A percentile compares a stretch with the other conserved stretches of the same genome.
phyloP scores from a whole-genome alignment of 2,329 filamentous ascomycete species.

The Neonectria sp. region DNA sequence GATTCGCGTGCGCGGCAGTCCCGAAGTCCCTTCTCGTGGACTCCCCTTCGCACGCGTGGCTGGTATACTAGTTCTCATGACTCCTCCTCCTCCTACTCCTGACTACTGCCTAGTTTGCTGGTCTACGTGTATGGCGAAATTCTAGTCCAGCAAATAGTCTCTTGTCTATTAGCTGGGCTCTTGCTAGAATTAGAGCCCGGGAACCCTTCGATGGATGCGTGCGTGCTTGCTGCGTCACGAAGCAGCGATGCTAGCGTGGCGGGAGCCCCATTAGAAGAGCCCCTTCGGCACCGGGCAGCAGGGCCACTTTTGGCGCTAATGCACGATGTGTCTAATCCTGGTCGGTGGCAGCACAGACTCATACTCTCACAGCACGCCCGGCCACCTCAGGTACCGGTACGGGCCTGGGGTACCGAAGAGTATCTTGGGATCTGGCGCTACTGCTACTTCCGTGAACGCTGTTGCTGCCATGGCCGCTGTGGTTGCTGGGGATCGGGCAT shows the following conservation, averaged over 20 bases:
- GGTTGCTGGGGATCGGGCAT: slow-evolving; percentile 12
- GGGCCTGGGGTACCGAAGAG: slow-evolving; percentile 32
- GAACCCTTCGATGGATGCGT: slow-evolving; percentile 12
- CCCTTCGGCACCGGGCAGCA: slow-evolving; percentile 42
- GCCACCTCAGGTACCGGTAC: slow-evolving; percentile 22
- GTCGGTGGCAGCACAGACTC: slow-evolving; percentile 31
- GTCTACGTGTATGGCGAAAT: neutral
- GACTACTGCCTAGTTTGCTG: neutral
- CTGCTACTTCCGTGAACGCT: slow-evolving; percentile 8
- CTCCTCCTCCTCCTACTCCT: neutral
- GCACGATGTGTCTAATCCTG: slow-evolving; percentile 50
- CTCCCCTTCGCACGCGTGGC: slow-evolving; percentile 9
- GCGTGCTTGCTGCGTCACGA: slow-evolving; percentile 23
- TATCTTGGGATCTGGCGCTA: slow-evolving; percentile 21
- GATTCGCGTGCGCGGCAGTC: slow-evolving; percentile 18
- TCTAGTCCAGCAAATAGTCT: slow-evolving; percentile 14
- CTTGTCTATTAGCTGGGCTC: slow-evolving; percentile 5
- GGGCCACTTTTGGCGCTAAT: slow-evolving; percentile 45
- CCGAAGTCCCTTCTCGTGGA: slow-evolving; percentile 4
- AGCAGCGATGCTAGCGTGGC: slow-evolving; percentile 39
- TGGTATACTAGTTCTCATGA: neutral
- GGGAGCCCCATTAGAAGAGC: slow-evolving; percentile 26
- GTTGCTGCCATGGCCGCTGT: slow-evolving; percentile 14
- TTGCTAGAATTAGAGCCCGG: slow-evolving; percentile 24
- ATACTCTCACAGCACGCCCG: slow-evolving; percentile 19